These are phyloP conservation scores for Fusarium beomiforme DNA, from an alignment of 2,329 filamentous ascomycete species.

Conservation along the genomic window DNA sequence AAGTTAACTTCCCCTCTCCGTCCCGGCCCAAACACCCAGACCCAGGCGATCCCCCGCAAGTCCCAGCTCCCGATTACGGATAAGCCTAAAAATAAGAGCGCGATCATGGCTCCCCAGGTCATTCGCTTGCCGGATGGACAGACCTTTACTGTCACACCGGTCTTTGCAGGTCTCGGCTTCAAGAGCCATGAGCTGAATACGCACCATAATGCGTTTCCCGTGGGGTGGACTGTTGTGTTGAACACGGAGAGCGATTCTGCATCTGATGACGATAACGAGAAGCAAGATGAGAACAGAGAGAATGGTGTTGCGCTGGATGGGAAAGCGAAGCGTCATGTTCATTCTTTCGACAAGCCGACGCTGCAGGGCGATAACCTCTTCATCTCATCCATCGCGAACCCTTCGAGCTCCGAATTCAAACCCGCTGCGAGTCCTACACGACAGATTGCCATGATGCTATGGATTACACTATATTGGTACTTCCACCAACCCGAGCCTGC, in stretches of 20 bases:
- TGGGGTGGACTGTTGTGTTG: conserved; percentile 90
- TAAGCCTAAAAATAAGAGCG: neutral
- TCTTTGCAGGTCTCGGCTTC: conserved; percentile 93
- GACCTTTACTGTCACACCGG: conserved; percentile 80
- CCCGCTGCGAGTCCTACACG: conserved; percentile 82
- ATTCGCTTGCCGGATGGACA: conserved; percentile 89
- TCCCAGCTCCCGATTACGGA: conserved; percentile 24
- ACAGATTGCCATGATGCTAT: conserved; percentile 96
- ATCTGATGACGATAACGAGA: conserved; percentile 38
- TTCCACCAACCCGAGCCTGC: conserved; percentile 86
- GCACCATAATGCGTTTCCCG: conserved; percentile 77
- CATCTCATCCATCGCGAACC: conserved; percentile 90
- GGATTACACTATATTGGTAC: conserved; percentile 96
- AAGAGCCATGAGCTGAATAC: conserved; percentile 80
- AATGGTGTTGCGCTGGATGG: conserved; percentile 35
- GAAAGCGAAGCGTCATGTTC: conserved; percentile 36
- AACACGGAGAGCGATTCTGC: conserved; percentile 64
- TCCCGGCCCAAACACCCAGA: neutral
- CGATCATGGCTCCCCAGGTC: conserved; percentile 53
- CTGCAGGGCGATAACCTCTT: conserved; percentile 83
- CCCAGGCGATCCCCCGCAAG: conserved; percentile 37
- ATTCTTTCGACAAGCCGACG: conserved; percentile 74
- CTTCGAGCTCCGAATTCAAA: conserved; percentile 82
- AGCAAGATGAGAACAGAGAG: conserved; percentile 28
- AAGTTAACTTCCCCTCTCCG: conserved; percentile 23